Base-by-base conservation (phyloP, 306 rosid species). In the Begonia loranthoides region DNA sequence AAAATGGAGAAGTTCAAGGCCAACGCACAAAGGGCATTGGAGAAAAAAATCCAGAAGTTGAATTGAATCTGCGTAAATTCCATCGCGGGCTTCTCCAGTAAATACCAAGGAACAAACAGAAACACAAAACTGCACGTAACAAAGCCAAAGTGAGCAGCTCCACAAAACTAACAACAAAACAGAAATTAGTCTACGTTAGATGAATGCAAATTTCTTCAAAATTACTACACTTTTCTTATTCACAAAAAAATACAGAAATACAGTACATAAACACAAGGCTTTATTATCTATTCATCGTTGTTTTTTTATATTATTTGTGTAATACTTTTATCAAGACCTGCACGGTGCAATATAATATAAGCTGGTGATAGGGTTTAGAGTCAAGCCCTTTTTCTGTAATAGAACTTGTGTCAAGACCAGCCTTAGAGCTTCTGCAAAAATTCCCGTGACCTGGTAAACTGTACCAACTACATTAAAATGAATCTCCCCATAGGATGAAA, bases 321-420 rank as follows among this genome's bases (percentile, higher is more conserved):
- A 28, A 28, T 28, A 7, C 36, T 28, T 28, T 28, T 28, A 28
- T 19, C 36, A 28, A 28, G 79, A 89, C 97, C 97, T 89, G 93
- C 97, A 89, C 10, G 97, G 97, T 65, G 97, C 97, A 66, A 88
- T 88, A 61, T 88, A 88, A 64, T 88, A 88, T 64, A 88, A 77
- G 76, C 93, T 88, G 70, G 95, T 89, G 67, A 84, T 73, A 5
- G 95, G 97, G 62, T 89, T 89, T 63, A 89, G 64, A 57, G 72
- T 81, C 80, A 84, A 82, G 64, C 97, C 97, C 78, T 82, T 89
- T 71, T 89, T 89, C 57, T 89, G 93, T 45, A 84, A 72, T 65
- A 89, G 97, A 66, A 82, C 97, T 78, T 89, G 97, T 36, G 97
- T 89, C 66, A 84, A 78, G 78, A 89, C 97, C 43, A 89, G 82